phyloP scores from a whole-genome alignment of 768 basidiomycete species.

The Boletus reticulatus region DNA sequence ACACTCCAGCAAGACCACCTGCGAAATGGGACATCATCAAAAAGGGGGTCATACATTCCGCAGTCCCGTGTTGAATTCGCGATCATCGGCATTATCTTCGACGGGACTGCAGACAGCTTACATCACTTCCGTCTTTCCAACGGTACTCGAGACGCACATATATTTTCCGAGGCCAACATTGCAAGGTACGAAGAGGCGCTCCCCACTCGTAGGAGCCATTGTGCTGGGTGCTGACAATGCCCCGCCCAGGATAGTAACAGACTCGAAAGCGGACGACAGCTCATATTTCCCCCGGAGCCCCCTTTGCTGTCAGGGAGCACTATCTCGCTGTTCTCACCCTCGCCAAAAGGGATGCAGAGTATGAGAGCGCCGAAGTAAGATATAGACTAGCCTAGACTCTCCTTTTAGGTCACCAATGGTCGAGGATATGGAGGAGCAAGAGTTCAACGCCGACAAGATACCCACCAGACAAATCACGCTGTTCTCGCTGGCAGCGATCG shows the following conservation, averaged over 20 bases:
- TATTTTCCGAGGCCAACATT: constrained; percentile 37
- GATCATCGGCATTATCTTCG: constrained; percentile 23
- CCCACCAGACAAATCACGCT: constrained; percentile 44
- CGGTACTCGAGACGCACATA: constrained; percentile 19
- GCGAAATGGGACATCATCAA: no score
- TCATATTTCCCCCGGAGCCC: neutral
- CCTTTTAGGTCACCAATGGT: constrained; percentile 46
- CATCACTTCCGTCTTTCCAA: constrained; percentile 32
- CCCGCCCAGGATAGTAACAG: neutral
- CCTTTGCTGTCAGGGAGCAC: constrained; percentile 42
- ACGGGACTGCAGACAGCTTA: constrained; percentile 45
- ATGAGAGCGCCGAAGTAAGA: no score
- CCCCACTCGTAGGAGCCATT: constrained; percentile 46
- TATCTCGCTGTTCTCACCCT: no score
- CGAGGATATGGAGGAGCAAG: constrained; percentile 55
- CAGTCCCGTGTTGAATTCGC: no score
- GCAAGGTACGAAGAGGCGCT: constrained; percentile 41
- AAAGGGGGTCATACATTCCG: no score
- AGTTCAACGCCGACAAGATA: constrained; percentile 60
- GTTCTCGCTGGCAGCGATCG: constrained; percentile 63
- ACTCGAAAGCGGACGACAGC: neutral
- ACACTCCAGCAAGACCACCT: neutral
- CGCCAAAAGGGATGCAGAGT: no score
- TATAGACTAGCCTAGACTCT: no score
- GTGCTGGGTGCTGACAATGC: constrained; percentile 24